Evolutionary conservation across 1,139 yeast genomes (phyloP), one percentile per base, ranked within the genome.

Genomic region (Starmera stellimalicola): DNA sequence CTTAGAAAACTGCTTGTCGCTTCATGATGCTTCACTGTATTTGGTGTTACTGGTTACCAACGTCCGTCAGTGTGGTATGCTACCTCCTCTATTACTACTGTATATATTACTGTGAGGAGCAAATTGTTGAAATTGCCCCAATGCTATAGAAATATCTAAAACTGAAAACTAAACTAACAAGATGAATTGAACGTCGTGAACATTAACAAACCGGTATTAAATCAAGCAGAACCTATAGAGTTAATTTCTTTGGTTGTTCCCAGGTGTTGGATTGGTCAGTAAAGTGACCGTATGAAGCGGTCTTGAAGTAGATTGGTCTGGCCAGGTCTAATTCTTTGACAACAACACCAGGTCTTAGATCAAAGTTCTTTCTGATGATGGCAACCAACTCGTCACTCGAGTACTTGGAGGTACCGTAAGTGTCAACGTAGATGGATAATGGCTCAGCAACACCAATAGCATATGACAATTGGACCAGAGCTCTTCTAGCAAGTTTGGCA

Each of bases 371-470:
- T 63, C 77, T 74, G 65, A 91, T 80, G 61, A 91, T 87, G 46
- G 70, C 81, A 46, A 88, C 96, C 58, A 91, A 79, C 70, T 91
- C 88, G 39, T 76, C 84, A 47, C 94, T 83, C 35, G 88, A 60
- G 72, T 80, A 73, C 63, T 83, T 75, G 52, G 96, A 87, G 47
- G 98, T 93, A 58, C 98, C 98, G 65, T 93, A 93, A 44, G 96
- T 80, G 68, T 93, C 97, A 54, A 91, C 96, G 65, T 85, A 80
- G 64, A 91, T 81, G 37, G 96, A 85, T 62, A 93, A 79, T 58
- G 99, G 99, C 70, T 93, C 97, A 55, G 99, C 97, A 55, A 91
- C 96, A 82, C 99, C 99, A 64, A 91, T 91, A 60, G 99, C 99
- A 64, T 91, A 91, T 36, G 98, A 91, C 70, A 87, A 85, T 73